Evolutionary conservation across 129 eudicot species (phyloP), one percentile per base, ranked within the genome.

Genomic region (Gnaphalium uliginosum): DNA sequence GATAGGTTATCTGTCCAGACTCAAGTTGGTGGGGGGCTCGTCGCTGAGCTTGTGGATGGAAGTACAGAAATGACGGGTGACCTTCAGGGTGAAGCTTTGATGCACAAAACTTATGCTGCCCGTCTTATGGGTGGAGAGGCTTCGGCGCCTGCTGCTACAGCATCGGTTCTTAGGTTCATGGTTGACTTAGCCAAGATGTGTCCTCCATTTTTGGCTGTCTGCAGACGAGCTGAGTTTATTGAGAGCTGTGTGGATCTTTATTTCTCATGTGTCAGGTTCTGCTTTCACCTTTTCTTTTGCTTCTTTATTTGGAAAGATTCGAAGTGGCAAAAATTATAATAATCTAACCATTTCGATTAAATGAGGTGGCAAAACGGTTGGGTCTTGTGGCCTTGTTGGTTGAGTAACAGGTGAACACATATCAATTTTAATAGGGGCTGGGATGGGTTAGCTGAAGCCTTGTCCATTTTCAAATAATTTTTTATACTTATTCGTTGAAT

Each of bases 91-190:
- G 99, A 91, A 85, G 99, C 99, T 69, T 67, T 95, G 81, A 95
- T 95, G 99, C 99, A 95, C 80, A 95, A 91, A 81, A 95, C 99
- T 14, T 95, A 95, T 83, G 99, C 99, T 17, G 97, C 99, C 23
- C 96, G 99, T 67, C 85, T 95, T 79, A 95, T 95, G 99, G 99
- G 99, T 19, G 99, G 99, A 63, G 97, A 91, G 66, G 99, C 99
- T 50, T 85, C 97, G n/a, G 97, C 99, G 53, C 99, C 99, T 82
- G 86, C 99, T 37, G 96, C 97, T 72, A 89, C 97, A 25, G 89
- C 99, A 43, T 89, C 97, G 4, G 92, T 95, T 71, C 88, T 95
- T 27, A 83, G 97, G 81, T 95, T 95, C 76, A 89, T 95, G 97
- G 97, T 95, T 41, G 99, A 95, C 80, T 88, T 95, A 41, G 94